phyloP scores from a whole-genome alignment of 371 early-diverging fungal species.

The Apophysomyces variabilis region DNA sequence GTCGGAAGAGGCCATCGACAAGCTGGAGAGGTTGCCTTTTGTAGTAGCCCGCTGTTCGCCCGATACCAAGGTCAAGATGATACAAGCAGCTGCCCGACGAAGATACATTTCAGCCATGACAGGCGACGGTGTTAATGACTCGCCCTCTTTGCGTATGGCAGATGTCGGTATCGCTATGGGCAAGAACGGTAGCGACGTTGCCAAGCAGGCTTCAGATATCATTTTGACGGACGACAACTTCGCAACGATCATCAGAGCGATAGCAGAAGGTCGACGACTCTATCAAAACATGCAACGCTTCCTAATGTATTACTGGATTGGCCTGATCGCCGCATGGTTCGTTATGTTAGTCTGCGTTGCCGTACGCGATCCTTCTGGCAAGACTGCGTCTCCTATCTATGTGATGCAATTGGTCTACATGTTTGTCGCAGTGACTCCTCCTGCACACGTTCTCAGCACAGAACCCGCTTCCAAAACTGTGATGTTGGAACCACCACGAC shows the following conservation, averaged over 20 bases:
- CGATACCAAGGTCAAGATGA: conserved; percentile 97
- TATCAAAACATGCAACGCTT: conserved; percentile 95
- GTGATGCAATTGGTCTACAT: conserved; percentile 40
- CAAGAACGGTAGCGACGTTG: conserved; percentile 89
- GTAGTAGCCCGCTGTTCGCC: conserved; percentile 95
- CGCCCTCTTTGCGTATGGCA: conserved; percentile 88
- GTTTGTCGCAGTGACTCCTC: conserved; percentile 62
- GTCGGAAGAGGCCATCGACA: conserved; percentile 80
- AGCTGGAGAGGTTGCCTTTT: conserved; percentile 76
- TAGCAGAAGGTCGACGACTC: conserved; percentile 85
- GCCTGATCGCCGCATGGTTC: conserved; percentile 52
- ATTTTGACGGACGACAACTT: conserved; percentile 89
- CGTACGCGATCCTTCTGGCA: conserved; percentile 76
- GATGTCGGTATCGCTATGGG: conserved; percentile 95
- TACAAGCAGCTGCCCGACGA: conserved; percentile 86
- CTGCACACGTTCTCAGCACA: conserved; percentile 77
- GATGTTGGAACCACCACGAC: conserved; percentile 85
- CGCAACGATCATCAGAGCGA: conserved; percentile 82
- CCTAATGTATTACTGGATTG: conserved; percentile 77
- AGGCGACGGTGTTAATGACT: conserved; percentile 94
- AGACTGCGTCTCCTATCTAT: conserved; percentile 65
- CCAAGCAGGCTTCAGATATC: conserved; percentile 91
- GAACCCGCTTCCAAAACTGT: conserved; percentile 81
- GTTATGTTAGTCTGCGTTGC: conserved; percentile 69
- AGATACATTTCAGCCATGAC: conserved; percentile 78